Evolutionary conservation across 306 rosid genomes (phyloP), one percentile per base, ranked within the genome.

Genomic region (Spatholobus suberectus): DNA sequence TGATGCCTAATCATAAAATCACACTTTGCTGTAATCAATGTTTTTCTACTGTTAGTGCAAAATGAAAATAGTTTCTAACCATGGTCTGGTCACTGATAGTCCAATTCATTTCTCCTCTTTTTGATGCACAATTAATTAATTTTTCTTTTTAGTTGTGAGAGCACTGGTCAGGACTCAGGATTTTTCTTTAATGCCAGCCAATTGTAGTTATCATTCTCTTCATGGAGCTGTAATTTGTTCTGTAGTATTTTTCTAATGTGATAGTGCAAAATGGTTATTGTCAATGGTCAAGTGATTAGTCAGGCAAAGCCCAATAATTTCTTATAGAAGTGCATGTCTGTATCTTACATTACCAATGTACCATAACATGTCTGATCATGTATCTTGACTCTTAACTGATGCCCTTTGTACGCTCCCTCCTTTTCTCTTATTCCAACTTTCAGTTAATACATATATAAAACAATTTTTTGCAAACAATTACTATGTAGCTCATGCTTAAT

Each of bases 401-500:
- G 32, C 55, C 21, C 46, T 87, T 44, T 57, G 58, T 66, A 21
- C 57, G 17, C 58, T 62, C 29, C 62, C 20, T 57, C 13, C 15
- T 51, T 73, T 11, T 38, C 32, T 18, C 71, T 58, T 37, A 27
- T 70, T 63, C 41, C 17, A 75, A 49, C 26, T 69, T 75, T 49
- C 47, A 44, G 40, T 24, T 27, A 62, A 8, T 75, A 18, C 23
- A 29, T 63, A 34, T 71, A 18, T 37, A 17, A 38, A 44, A 52
- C 10, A 37, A 11, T 55, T 37, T 69, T 70, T 63, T 13, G 51
- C 6, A 18, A 46, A 63, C 27, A 47, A 81, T 70, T 86, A 70
- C 76, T 65, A 15, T 27, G 84, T 38, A 71, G 17, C 66, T 66
- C 74, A 70, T 57, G 68, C 57, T 76, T 76, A 14, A 32, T 37